phyloP scores from a whole-genome alignment of 495 filamentous ascomycete species.

The Aspergillus affinis region DNA sequence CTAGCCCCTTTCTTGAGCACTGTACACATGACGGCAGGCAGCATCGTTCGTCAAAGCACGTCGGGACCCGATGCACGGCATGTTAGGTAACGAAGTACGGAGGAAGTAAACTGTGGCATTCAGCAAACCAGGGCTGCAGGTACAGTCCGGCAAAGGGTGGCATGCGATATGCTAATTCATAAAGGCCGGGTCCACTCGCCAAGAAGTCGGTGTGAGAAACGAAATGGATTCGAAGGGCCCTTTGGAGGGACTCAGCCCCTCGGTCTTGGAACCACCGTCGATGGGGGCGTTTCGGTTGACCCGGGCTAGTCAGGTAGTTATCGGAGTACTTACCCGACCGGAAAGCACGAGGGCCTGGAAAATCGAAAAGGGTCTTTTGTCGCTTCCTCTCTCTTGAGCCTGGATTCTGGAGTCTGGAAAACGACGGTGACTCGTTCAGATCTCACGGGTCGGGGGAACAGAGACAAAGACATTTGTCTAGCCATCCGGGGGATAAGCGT shows the following conservation, averaged over 20 bases:
- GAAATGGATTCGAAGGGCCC: neutral
- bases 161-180: neutral
- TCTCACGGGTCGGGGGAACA: no score
- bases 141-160: neutral
- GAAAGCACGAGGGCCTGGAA: no score
- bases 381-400: neutral
- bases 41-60: no score
- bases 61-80: no score
- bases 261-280: neutral
- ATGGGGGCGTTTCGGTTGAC: neutral
- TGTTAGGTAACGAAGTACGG: no score
- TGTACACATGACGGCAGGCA: no score
- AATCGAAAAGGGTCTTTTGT: neutral
- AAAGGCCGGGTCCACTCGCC: neutral
- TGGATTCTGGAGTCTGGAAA: no score
- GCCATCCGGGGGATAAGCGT: no score
- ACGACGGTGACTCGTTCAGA: no score
- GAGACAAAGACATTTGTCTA: no score
- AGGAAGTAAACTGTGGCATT: no score
- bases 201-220: slow-evolving; percentile 8
- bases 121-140: neutral
- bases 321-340: neutral
- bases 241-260: neutral
- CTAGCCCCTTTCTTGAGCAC: no score
- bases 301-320: neutral